Conservation (phyloP, 352 stramenopile species). For the Globisporangium solare region DNA sequence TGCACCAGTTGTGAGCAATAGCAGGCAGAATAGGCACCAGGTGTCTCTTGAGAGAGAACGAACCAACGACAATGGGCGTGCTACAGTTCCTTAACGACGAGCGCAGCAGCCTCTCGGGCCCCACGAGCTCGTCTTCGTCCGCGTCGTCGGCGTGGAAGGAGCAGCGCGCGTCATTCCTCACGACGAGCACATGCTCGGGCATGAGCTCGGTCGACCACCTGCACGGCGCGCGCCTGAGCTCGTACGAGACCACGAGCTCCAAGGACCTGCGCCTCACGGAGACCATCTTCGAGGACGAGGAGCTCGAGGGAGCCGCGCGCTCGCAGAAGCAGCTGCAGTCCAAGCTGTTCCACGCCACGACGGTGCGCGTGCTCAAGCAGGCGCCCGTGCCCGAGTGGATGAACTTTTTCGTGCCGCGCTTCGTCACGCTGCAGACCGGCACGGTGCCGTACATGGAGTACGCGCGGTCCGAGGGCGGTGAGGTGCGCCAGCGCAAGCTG, state of each 20-base stretch:
- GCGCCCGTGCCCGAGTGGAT: conserved; percentile 64
- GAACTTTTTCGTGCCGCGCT: conserved; percentile 67
- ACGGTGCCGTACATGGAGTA: conserved; percentile 67
- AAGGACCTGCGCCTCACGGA: conserved; percentile 22
- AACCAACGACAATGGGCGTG: conserved; percentile 5
- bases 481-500: conserved; percentile 58
- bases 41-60: background rate
- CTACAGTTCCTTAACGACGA: conserved; percentile 4
- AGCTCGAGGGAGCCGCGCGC: conserved; percentile 13
- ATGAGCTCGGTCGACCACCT: conserved; percentile 16
- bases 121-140: background rate
- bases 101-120: background rate
- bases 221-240: conserved; percentile 10
- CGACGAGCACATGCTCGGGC: conserved; percentile 38
- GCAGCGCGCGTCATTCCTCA: conserved; percentile 43
- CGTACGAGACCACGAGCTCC: conserved; percentile 10
- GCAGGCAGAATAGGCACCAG: background rate
- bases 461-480: conserved; percentile 40
- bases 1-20: no score
- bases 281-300: conserved; percentile 29
- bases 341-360: conserved; percentile 42
- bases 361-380: conserved; percentile 62
- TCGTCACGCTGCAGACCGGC: conserved; percentile 57
- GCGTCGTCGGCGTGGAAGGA: conserved; percentile 10
- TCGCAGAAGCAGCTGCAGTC: conserved; percentile 43